Evolutionary conservation across 768 basidiomycete genomes (phyloP), one percentile per base, ranked within the genome.

Genomic region (Podaxis carcinomalis): DNA sequence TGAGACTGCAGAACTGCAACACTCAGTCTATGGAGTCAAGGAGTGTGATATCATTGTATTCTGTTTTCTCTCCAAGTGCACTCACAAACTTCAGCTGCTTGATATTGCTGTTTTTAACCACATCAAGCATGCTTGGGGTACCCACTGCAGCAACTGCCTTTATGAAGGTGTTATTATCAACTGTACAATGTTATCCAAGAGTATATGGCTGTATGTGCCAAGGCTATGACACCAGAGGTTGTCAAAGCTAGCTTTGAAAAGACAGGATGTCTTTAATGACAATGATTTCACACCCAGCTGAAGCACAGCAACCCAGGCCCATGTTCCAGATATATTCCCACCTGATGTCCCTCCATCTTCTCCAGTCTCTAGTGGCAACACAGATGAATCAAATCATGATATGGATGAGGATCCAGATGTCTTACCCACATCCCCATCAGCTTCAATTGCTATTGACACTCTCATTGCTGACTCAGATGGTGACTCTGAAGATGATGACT

Each of bases 81-180:
- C 78, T 0, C 79, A 80, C 62, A 64, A 69, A 11, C 69, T 77
- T 0, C 78, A 80, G 64, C 77, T 77, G 0, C 73, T 76, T 28
- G 74, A 81, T 69, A 75, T 80, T 56, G 73, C 72, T 3, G 66
- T 75, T 36, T 81, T 80, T 65, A 68, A 66, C 0, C 73, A 72
- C 0, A 44, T 77, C 0, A 59, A 69, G 49, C 16, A n/a, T 0
- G 52, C 46, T 28, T 80, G 77, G 75, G 39, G 51, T 7, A 56
- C 64, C 9, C 60, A 62, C 9, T 69, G 68, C 46, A 60, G 68
- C 7, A 51, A 56, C 0, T 19, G 59, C 5, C 28, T 69, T 9
- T 51, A 62, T 16, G 59, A 56, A 10, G 39, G 53, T 11, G 40
- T 46, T 11, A 16, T 23, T 2, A 51, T 61, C 36, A 57, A 56